Percentiles rank a stretch among this genome's conserved stretches.
Conservation (phyloP, 2,329 filamentous ascomycete genomes). For the Pseudocercospora cruenta region DNA sequence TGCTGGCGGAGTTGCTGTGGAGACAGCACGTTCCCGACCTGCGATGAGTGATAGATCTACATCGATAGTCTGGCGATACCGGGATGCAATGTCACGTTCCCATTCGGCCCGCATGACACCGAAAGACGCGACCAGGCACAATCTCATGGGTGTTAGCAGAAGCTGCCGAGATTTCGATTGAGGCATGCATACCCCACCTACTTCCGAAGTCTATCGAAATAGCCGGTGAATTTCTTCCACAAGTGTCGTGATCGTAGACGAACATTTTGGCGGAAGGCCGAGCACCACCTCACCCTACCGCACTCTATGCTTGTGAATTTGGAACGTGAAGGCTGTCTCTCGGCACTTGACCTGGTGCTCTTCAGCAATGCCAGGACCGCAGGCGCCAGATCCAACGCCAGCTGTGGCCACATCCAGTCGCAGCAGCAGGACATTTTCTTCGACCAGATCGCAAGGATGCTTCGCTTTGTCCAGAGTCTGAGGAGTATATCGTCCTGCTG, state of each 20-base stretch:
- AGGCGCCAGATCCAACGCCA: conserved; percentile 16
- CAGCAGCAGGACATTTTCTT: conserved; percentile 14
- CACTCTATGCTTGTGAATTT: conserved; percentile 5
- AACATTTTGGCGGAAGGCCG: neutral
- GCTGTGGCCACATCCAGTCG: conserved; percentile 15
- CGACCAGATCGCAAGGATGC: conserved; percentile 24
- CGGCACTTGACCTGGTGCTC: conserved; percentile 13
- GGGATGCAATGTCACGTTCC: neutral
- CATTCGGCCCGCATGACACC: neutral
- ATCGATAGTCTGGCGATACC: neutral
- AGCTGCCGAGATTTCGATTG: neutral
- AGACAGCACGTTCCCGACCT: neutral
- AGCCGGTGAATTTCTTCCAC: neutral
- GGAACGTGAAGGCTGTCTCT: conserved; percentile 7
- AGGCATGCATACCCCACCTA: neutral
- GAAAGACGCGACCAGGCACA: neutral
- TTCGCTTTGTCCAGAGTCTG: conserved; percentile 20
- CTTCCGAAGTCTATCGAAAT: neutral
- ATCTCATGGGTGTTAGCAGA: neutral
- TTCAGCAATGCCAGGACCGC: conserved; percentile 13
- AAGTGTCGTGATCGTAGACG: neutral
- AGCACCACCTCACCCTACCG: neutral
- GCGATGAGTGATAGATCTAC: neutral
- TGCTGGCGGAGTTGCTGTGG: neutral
- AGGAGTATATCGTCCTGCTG: conserved; percentile 20